These are phyloP conservation scores for Lactarius psammicola DNA, from an alignment of 768 basidiomycete genomes.

Conservation along the genomic window DNA sequence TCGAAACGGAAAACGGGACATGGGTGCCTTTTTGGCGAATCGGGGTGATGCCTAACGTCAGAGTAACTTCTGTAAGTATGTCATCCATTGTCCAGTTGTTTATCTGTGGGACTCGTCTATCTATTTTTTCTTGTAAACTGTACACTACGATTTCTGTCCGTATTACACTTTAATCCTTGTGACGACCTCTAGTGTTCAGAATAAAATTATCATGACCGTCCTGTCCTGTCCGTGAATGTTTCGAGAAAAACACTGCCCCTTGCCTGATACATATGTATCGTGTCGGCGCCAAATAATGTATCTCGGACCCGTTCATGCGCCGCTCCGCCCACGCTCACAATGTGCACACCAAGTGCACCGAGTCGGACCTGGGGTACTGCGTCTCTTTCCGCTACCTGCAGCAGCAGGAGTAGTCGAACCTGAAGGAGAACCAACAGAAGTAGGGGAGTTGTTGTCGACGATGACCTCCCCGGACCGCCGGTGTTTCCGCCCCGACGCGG, in stretches of 20 bases:
- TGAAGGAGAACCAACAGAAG: background rate
- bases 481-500: conserved; percentile 8
- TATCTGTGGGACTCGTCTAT: background rate
- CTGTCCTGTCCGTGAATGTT: background rate
- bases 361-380: background rate
- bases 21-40: conserved; percentile 26
- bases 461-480: conserved; percentile 11
- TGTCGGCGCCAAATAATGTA: background rate
- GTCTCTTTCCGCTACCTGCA: background rate
- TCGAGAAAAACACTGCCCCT: too few relatives aligned
- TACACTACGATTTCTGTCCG: conserved; percentile 1
- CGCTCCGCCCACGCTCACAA: conserved; percentile 7
- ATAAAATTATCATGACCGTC: background rate
- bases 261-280: too few relatives aligned
- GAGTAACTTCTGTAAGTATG: background rate
- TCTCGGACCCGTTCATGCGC: background rate
- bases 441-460: background rate
- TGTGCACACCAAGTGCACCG: conserved; percentile 11
- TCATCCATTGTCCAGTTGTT: background rate
- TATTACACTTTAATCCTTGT: conserved; percentile 2
- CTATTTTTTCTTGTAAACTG: background rate
- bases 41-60: conserved; percentile 9
- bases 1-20: conserved; percentile 19
- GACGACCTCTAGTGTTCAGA: background rate
- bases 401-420: background rate